Percentiles rank a stretch among this genome's conserved stretches.
Conservation (phyloP, 257 asterid genomes). For the Fraxinus anomala region DNA sequence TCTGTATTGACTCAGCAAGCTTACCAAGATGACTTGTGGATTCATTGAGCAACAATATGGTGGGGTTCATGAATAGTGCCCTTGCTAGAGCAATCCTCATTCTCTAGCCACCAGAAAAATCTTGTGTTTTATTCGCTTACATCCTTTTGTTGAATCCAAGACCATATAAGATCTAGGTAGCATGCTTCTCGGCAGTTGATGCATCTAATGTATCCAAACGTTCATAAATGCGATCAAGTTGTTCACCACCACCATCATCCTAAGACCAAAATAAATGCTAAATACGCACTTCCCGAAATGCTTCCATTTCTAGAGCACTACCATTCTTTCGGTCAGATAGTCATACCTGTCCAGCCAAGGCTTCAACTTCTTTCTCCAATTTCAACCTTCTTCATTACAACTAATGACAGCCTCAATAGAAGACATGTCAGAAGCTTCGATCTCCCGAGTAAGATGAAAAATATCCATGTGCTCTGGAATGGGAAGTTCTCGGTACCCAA, state of each 20-base stretch:
- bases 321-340: too few relatives aligned
- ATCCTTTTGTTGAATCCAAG: slow-evolving; percentile 89
- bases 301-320: too few relatives aligned
- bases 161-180: slow-evolving; percentile 91
- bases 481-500: too few relatives aligned
- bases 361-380: too few relatives aligned
- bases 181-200: slow-evolving; percentile 94
- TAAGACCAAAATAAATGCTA: too few relatives aligned
- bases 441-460: too few relatives aligned
- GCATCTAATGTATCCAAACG: slow-evolving; percentile 91
- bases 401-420: too few relatives aligned
- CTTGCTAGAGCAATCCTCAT: slow-evolving; percentile 98
- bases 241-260: slow-evolving; percentile 99
- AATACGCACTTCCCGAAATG: too few relatives aligned
- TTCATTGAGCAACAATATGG: slow-evolving; percentile 86
- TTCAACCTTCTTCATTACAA: too few relatives aligned
- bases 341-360: too few relatives aligned
- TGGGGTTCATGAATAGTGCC: slow-evolving; percentile 95
- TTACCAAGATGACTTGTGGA: slow-evolving; percentile 99
- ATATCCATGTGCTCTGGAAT: too few relatives aligned
- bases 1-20: slow-evolving; percentile 5
- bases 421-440: too few relatives aligned
- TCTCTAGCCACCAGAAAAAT: slow-evolving; percentile 99
- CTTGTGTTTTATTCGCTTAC: slow-evolving; percentile 92
- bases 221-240: slow-evolving; percentile 86